A percentile compares a stretch with the other conserved stretches of the same genome.
phyloP scores from a whole-genome alignment of 2,329 filamentous ascomycete species.

The Cyanodermella asteris region DNA sequence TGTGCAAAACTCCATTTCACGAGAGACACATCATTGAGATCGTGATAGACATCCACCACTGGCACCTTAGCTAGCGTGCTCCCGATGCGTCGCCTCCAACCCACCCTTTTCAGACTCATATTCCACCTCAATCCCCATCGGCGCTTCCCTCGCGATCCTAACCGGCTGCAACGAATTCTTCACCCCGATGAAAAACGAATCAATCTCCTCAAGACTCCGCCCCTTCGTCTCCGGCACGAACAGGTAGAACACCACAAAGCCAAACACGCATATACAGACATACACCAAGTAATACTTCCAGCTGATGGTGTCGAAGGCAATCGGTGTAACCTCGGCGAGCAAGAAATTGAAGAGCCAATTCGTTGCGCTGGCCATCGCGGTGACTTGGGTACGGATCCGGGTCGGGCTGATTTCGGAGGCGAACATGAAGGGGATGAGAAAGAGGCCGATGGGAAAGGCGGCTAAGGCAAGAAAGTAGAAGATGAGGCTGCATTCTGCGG shows the following conservation, averaged over 20 bases:
- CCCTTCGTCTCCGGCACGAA: constrained; percentile 31
- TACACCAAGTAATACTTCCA: constrained; percentile 27
- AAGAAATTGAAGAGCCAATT: constrained; percentile 33
- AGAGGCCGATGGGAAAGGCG: constrained; percentile 3
- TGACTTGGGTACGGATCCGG: constrained; percentile 33
- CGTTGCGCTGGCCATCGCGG: constrained; percentile 29
- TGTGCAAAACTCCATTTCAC: no score
- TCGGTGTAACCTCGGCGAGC: constrained; percentile 18
- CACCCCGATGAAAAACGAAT: no score
- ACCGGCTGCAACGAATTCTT: no score
- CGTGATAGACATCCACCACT: no score
- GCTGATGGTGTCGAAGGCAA: constrained; percentile 17
- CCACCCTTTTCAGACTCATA: no score
- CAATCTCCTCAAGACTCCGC: constrained; percentile 20
- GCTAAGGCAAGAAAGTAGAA: no score
- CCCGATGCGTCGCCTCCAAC: no score
- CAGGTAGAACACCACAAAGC: constrained; percentile 31
- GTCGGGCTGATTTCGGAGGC: constrained; percentile 31
- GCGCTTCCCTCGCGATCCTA: no score
- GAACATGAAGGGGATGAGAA: constrained; percentile 9
- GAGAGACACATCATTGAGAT: no score
- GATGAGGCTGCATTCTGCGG: no score
- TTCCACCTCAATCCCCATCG: no score
- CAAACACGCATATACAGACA: constrained; percentile 28
- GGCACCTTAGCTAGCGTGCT: no score